Base-by-base conservation (phyloP, 306 rosid species). In the Dalbergia oliveri region DNA sequence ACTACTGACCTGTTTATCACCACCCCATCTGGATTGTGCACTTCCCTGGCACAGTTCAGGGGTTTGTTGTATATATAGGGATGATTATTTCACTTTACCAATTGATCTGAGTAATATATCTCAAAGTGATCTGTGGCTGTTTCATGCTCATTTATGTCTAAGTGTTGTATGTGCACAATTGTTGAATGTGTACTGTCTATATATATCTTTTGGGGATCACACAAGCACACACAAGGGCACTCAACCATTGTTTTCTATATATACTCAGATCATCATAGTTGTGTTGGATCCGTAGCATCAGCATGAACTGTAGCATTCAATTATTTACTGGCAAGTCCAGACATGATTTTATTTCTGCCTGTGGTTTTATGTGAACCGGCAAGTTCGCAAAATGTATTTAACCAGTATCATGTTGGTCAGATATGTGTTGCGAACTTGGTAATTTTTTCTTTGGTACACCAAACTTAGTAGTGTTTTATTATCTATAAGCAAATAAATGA, bases 31-130 rank as follows among this genome's bases (percentile, higher is more conserved):
- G 72, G 75, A 79, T 85, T 63, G 84, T 84, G 86, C 84, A 74
- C 75, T 69, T 68, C 79, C 5, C 6, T 3, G 74, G 63, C 76
- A 80, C 83, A 65, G 83, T 75, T 78, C 74, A 60, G 87, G 75
- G 88, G 86, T 60, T 71, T 83, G 90, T 88, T 92, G 88, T 89
- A 87, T 69, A 91, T 87, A 88, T 90, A 81, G 90, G 86, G 86
- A 87, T 87, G 64, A 66, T 84, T 88, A 82, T 75, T 89, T 87
- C 75, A 65, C 81, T 79, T 84, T 73, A 78, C 85, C 90, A 85
- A 87, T 85, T 88, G 86, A 74, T 88, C 81, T 37, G 69, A 83
- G 89, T 59, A 84, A 83, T 82, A 84, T 86, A 75, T 81, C 78
- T 82, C 70, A 72, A 87, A 54, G 90, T 82, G 79, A 72, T 81